Evolutionary conservation across 257 asterid genomes (phyloP), one percentile per base, ranked within the genome.

Genomic region (Plectranthus barbatus): DNA sequence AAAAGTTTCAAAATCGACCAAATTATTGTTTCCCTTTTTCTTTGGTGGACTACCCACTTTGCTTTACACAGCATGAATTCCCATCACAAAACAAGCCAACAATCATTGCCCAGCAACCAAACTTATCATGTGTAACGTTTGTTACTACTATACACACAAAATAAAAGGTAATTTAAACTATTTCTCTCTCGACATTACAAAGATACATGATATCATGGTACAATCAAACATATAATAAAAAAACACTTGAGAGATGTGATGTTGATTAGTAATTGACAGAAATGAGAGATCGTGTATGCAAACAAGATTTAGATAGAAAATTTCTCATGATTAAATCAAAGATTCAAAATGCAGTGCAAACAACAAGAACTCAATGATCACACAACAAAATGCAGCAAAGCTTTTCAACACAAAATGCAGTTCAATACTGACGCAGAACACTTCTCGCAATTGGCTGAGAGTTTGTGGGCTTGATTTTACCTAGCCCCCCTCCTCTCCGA

Each of bases 401-500:
- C 59, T 34, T 42, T 62, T 76, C 74, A 59, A 67, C 66, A 31
- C 20, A 24, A 69, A 61, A 45, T 72, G 67, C 74, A 72, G 60
- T 67, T 81, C 79, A 81, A 77, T 85, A 85, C 64, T 87, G 79
- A 34, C 87, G 74, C 66, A 87, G 79, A 18, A 84, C 88, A 40
- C 79, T 79, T 60, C 81, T 75, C 34, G 93, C 86, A 53, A 84
- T 80, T 0, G 95, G 83, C 45, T 91, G 88, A 9, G 95, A 57
- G 59, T 76, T 74, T 39, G 82, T 78, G 14, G 82, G 87, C 80
- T 80, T 87, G 69, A 74, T 67, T 64, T 85, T 85, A 11, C 81
- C 84, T 15, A 79, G 40, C 2, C 76, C 86, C 51, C 79, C 89
- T 78, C 87, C 89, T 82, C 87, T 84, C 71, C 91, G 80, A 68